Conservation (phyloP, 179 eudicot species). For the Amaranthus tricolor region DNA sequence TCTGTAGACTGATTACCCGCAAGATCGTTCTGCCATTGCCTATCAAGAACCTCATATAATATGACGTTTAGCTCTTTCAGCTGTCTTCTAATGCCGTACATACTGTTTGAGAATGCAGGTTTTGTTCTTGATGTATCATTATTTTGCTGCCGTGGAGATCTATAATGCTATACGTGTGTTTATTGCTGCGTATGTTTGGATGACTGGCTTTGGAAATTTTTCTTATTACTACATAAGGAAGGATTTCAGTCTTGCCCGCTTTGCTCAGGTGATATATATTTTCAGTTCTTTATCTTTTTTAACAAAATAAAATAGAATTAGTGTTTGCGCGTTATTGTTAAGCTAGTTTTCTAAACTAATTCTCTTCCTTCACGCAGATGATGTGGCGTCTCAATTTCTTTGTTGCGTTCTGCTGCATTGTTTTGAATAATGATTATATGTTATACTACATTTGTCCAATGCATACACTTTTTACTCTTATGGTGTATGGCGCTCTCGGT, state of each 20-base stretch:
- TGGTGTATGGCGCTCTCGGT: slow-evolving; percentile 99
- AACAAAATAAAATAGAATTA: too few species aligned
- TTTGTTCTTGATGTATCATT: slow-evolving; percentile 91
- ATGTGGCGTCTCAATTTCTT: slow-evolving; percentile 99
- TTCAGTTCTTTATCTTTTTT: background rate
- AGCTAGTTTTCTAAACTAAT: slow-evolving; percentile 5
- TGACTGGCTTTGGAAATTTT: slow-evolving; percentile 99
- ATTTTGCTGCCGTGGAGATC: slow-evolving; percentile 93
- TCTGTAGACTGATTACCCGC: background rate
- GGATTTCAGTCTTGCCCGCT: slow-evolving; percentile 90
- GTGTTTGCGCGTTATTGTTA: background rate
- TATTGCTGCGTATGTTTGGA: slow-evolving; percentile 99
- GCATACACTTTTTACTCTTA: slow-evolving; percentile 97
- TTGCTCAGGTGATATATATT: slow-evolving; percentile 65
- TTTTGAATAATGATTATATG: slow-evolving; percentile 93
- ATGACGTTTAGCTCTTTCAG: background rate
- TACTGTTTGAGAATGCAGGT: slow-evolving; percentile 48
- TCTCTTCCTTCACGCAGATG: slow-evolving; percentile 61
- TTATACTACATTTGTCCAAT: slow-evolving; percentile 95
- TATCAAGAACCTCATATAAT: background rate
- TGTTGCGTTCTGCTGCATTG: slow-evolving; percentile 83
- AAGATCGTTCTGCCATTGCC: background rate
- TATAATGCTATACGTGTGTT: slow-evolving; percentile 96
- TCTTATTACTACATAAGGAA: slow-evolving; percentile 94
- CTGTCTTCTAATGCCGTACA: slow-evolving; percentile 6